Evolutionary conservation across 2,329 filamentous ascomycete genomes (phyloP).

Genomic region (Ophiobolus disseminans): DNA sequence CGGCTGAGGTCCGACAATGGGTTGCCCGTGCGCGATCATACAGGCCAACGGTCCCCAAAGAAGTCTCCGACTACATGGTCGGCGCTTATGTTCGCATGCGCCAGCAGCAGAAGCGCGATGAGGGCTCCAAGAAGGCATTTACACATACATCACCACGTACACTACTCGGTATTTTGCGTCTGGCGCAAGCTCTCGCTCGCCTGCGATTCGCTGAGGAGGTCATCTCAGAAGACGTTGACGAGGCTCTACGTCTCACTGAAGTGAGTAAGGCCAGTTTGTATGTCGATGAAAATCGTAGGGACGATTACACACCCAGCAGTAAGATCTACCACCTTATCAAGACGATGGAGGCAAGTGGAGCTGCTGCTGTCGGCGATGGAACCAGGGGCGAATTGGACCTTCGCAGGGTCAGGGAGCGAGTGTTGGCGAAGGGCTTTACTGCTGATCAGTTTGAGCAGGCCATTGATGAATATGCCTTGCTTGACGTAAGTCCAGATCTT

Average conservation of each 20-base stretch:
- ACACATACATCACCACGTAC: slow-evolving; percentile 94
- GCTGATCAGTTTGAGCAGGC: slow-evolving; percentile 88
- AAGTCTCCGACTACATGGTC: slow-evolving; percentile 93
- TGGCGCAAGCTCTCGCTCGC: slow-evolving; percentile 91
- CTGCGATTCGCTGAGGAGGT: slow-evolving; percentile 87
- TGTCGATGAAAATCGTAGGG: slow-evolving; percentile 64
- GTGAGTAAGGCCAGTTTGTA: slow-evolving; percentile 92
- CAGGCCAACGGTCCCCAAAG: slow-evolving; percentile 83
- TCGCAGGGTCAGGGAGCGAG: slow-evolving; percentile 85
- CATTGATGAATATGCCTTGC: slow-evolving; percentile 84
- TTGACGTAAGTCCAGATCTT: slow-evolving; percentile 75
- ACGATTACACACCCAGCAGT: slow-evolving; percentile 80
- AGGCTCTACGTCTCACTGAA: slow-evolving; percentile 88
- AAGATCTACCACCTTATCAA: slow-evolving; percentile 96
- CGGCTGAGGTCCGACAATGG: slow-evolving; percentile 93
- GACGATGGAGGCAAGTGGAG: slow-evolving; percentile 82
- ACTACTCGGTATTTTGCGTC: slow-evolving; percentile 86
- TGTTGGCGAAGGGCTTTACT: slow-evolving; percentile 96
- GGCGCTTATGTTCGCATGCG: slow-evolving; percentile 96
- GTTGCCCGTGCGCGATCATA: slow-evolving; percentile 90
- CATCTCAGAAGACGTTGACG: slow-evolving; percentile 91
- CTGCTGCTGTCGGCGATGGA: slow-evolving; percentile 78
- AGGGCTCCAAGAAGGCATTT: slow-evolving; percentile 90
- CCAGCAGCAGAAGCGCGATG: slow-evolving; percentile 88
- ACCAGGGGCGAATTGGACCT: slow-evolving; percentile 78